Conservation (phyloP, 2,329 filamentous ascomycete species). For the Septoria petroselini region DNA sequence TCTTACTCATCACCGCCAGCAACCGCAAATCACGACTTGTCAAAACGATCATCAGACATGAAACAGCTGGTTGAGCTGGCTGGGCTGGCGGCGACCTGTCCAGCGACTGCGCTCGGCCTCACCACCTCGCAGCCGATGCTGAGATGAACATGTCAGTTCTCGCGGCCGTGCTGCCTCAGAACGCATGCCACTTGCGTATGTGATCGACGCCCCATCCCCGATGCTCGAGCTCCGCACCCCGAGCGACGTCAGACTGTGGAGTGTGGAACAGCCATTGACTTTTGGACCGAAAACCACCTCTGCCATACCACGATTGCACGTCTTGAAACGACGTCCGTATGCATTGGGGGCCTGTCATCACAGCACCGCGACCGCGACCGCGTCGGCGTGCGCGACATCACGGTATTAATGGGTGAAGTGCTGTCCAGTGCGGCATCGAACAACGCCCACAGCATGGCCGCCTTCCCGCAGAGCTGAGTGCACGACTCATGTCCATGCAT, state of each 20-base stretch:
- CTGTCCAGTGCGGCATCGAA: background rate
- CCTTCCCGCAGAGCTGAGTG: background rate
- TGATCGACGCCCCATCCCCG: slow-evolving; percentile 14
- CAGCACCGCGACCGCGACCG: background rate
- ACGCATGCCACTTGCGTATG: slow-evolving; percentile 20
- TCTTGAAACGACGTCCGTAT: no score
- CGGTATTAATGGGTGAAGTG: background rate
- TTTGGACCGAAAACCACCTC: slow-evolving; percentile 11
- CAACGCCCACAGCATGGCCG: background rate
- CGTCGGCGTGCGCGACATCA: background rate
- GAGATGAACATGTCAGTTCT: no score
- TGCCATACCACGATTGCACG: slow-evolving; percentile 2
- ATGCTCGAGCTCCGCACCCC: slow-evolving; percentile 5
- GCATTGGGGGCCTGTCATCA: no score
- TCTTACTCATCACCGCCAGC: no score
- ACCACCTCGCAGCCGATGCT: no score
- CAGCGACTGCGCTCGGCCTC: no score
- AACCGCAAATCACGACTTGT: background rate
- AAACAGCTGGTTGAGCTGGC: background rate
- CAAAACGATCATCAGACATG: background rate
- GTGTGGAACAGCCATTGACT: slow-evolving; percentile 13
- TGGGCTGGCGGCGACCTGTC: no score
- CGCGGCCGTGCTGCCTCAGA: background rate
- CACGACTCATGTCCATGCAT: slow-evolving; percentile 19
- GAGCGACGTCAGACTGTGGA: slow-evolving; percentile 8